phyloP scores from a whole-genome alignment of 768 basidiomycete species.

The Tubosaeta brunneosetosa region DNA sequence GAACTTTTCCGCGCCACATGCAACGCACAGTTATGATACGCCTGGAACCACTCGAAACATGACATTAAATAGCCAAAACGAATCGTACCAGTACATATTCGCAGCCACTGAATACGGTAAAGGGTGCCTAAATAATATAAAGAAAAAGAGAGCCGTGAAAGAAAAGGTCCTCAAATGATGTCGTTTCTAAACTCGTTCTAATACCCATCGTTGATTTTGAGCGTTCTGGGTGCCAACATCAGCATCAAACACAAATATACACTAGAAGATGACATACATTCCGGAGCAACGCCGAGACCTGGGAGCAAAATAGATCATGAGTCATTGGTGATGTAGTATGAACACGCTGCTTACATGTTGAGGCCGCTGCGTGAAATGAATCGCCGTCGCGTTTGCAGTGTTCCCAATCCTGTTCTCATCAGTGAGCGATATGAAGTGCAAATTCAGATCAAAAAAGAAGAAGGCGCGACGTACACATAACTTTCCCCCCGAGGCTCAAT shows the following conservation, averaged over 20 bases:
- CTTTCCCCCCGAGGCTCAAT: constrained; percentile 1
- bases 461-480: background rate
- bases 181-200: constrained; percentile 1
- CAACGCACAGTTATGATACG: no score
- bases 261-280: background rate
- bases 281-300: constrained; percentile 2
- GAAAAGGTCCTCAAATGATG: background rate
- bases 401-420: constrained; percentile 2
- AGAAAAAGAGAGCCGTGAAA: background rate
- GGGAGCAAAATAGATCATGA: background rate
- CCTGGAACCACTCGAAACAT: background rate
- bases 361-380: constrained; percentile 2
- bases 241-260: background rate
- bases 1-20: no score
- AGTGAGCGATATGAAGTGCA: background rate
- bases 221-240: background rate
- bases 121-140: background rate
- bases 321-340: background rate
- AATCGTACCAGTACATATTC: background rate
- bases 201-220: constrained; percentile 10
- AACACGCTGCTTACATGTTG: background rate
- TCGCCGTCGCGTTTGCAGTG: constrained; percentile 4
- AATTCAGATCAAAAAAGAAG: background rate
- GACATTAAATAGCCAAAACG: background rate
- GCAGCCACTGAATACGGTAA: background rate